These are phyloP conservation scores for Tylopilus plumbeoviolaceoides DNA, from an alignment of 768 basidiomycete genomes.

Conservation along the genomic window DNA sequence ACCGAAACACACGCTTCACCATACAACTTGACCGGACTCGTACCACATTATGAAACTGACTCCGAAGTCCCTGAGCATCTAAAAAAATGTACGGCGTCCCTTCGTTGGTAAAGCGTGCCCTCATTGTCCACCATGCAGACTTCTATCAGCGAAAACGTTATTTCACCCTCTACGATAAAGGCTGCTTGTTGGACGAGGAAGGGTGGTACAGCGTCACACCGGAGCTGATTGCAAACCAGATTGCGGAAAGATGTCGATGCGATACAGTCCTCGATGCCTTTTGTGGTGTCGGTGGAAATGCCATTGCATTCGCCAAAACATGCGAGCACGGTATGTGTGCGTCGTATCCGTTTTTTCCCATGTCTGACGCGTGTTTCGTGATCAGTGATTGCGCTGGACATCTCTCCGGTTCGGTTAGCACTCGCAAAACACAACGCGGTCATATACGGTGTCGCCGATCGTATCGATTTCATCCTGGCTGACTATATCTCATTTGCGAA, in stretches of 20 bases:
- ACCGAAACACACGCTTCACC: slow-evolving; percentile 26
- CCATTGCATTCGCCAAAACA: slow-evolving; percentile 94
- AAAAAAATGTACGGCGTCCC: slow-evolving; percentile 60
- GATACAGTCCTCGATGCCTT: slow-evolving; percentile 88
- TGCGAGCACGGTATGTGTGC: slow-evolving; percentile 79
- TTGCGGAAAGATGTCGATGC: slow-evolving; percentile 88
- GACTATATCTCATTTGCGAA: slow-evolving; percentile 83
- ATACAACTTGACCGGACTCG: slow-evolving; percentile 68
- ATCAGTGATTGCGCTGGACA: slow-evolving; percentile 91
- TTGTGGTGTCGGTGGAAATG: slow-evolving; percentile 96
- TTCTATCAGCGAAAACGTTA: slow-evolving; percentile 79
- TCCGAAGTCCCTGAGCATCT: slow-evolving; percentile 74
- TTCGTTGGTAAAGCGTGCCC: neutral
- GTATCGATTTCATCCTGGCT: slow-evolving; percentile 88
- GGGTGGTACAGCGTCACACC: slow-evolving; percentile 99
- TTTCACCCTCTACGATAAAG: slow-evolving; percentile 75
- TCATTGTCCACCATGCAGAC: slow-evolving; percentile 46
- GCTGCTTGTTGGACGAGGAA: slow-evolving; percentile 87
- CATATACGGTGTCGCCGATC: slow-evolving; percentile 91
- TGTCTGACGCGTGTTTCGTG: neutral
- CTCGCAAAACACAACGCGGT: slow-evolving; percentile 92
- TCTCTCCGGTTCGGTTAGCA: slow-evolving; percentile 75
- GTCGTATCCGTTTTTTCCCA: neutral
- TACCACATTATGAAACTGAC: slow-evolving; percentile 60
- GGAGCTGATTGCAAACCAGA: slow-evolving; percentile 86